Conservation (phyloP, 257 asterid species). For the Solanum bulbocastanum region DNA sequence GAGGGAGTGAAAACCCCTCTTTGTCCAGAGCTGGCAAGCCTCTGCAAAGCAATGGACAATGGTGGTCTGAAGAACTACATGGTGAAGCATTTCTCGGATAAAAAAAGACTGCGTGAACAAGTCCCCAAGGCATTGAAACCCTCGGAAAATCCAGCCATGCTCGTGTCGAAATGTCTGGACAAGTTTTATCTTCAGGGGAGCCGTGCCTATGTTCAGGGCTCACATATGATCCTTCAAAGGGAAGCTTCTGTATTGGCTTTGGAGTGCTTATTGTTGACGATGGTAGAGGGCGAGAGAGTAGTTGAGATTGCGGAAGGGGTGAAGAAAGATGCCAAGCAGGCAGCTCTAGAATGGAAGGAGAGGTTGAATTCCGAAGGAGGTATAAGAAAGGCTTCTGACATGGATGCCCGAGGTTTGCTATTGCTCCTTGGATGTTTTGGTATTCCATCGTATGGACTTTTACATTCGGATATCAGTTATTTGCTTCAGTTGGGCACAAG, state of each 20-base stretch:
- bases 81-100: conserved; percentile 18
- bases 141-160: conserved; percentile 40
- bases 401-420: conserved; percentile 75
- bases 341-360: conserved; percentile 65
- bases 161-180: conserved; percentile 56
- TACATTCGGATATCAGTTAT: conserved; percentile 43
- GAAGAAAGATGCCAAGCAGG: conserved; percentile 44
- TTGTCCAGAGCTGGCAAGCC: conserved; percentile 37
- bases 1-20: neutral
- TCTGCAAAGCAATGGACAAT: conserved; percentile 50
- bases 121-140: conserved; percentile 56
- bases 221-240: conserved; percentile 5
- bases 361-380: conserved; percentile 71
- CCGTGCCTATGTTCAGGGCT: neutral
- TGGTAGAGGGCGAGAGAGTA: neutral
- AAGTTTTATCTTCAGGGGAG: conserved; percentile 76
- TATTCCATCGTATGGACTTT: conserved; percentile 36
- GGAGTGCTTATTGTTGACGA: conserved; percentile 68
- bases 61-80: conserved; percentile 44
- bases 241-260: conserved; percentile 57
- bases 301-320: conserved; percentile 26
- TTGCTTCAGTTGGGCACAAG: conserved; percentile 42
- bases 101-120: conserved; percentile 40
- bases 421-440: conserved; percentile 67
- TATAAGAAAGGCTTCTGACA: conserved; percentile 30